A percentile compares a stretch with the other conserved stretches of the same genome.
phyloP scores from a whole-genome alignment of 768 basidiomycete genomes.

The Hygrocybe punicea region DNA sequence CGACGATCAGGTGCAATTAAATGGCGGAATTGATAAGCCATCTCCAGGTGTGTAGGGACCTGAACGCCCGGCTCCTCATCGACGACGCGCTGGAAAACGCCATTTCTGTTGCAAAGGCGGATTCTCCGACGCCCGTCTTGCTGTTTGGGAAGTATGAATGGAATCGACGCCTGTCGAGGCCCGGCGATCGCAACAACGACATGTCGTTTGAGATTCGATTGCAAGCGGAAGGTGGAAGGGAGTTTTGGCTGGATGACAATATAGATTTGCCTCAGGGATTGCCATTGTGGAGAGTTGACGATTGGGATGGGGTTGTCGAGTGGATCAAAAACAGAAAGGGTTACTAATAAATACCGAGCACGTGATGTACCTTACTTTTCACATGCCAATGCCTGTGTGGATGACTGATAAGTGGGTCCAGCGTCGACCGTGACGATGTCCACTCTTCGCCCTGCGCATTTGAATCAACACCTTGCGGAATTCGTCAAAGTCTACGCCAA shows the following conservation, averaged over 20 bases:
- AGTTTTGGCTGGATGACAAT: conserved; percentile 57
- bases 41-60: conserved; percentile 56
- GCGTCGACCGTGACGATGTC: conserved; percentile 32
- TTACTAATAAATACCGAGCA: not conserved
- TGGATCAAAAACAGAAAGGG: conserved; percentile 40
- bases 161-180: conserved; percentile 58
- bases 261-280: conserved; percentile 49
- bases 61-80: conserved; percentile 64
- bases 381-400: not conserved
- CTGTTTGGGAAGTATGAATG: conserved; percentile 77
- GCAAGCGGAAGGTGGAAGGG: conserved; percentile 43
- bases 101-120: conserved; percentile 49
- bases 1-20: not conserved
- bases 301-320: conserved; percentile 59
- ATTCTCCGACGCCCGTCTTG: conserved; percentile 54
- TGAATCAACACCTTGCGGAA: conserved; percentile 40
- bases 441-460: conserved; percentile 30
- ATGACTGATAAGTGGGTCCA: not conserved
- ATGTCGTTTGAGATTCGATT: conserved; percentile 53
- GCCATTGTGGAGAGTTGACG: conserved; percentile 50
- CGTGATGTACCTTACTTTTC: not conserved
- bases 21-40: not conserved
- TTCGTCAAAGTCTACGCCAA: conserved; percentile 52
- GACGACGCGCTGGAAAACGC: conserved; percentile 84
- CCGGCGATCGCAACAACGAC: conserved; percentile 46